A percentile compares a stretch with the other conserved stretches of the same genome.
These are phyloP conservation scores for Rhodotorula toruloides DNA, from an alignment of 768 basidiomycete species.

Conservation along the genomic window DNA sequence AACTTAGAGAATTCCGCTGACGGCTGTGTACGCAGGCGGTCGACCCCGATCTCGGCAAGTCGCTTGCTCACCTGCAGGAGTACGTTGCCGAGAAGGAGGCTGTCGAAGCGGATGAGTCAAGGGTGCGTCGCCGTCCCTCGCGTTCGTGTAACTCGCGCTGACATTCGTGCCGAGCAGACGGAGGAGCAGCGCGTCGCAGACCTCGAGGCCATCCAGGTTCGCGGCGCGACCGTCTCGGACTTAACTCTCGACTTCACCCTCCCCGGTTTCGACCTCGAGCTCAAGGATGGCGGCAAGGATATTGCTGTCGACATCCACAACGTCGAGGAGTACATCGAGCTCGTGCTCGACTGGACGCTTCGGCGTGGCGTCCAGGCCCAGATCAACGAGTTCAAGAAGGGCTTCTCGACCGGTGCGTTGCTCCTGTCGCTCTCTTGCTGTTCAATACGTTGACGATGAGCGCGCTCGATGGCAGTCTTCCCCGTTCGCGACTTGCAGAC, in stretches of 20 bases:
- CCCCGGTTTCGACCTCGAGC: conserved; percentile 82
- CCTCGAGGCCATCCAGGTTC: conserved; percentile 55
- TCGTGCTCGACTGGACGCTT: conserved; percentile 80
- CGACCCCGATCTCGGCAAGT: conserved; percentile 77
- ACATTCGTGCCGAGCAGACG: conserved; percentile 30
- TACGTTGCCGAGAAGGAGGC: conserved; percentile 47
- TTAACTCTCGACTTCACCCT: conserved; percentile 92
- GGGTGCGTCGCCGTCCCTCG: conserved; percentile 42
- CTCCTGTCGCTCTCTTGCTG: neutral
- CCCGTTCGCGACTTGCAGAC: conserved; percentile 82
- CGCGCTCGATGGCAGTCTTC: conserved; percentile 61
- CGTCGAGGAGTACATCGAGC: conserved; percentile 79
- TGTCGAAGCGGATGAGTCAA: conserved; percentile 52
- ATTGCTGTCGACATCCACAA: conserved; percentile 79
- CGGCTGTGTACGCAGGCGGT: conserved; percentile 48
- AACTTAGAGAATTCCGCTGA: neutral
- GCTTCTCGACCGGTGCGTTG: conserved; percentile 60
- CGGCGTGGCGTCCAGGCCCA: conserved; percentile 71
- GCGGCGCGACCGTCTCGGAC: conserved; percentile 68
- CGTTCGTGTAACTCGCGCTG: neutral
- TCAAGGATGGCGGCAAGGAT: conserved; percentile 77
- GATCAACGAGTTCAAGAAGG: conserved; percentile 85
- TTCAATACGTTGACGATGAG: neutral
- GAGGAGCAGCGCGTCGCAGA: conserved; percentile 37
- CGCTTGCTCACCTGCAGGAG: conserved; percentile 69